phyloP scores from a whole-genome alignment of 2,329 filamentous ascomycete genomes.

The Penicillium sp. region DNA sequence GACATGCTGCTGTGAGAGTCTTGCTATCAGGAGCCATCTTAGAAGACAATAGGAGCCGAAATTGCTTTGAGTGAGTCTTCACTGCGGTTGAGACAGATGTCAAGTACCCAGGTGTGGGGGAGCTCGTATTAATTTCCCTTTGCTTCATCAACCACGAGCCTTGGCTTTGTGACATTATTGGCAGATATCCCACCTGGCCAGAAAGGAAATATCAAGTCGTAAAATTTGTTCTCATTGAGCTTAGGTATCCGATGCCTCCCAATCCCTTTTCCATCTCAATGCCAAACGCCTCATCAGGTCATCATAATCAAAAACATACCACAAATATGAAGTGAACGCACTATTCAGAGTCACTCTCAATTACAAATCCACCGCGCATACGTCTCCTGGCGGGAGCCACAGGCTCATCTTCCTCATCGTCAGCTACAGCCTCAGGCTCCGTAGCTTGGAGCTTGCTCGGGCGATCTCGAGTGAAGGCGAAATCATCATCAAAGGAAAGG shows the following conservation, averaged over 20 bases:
- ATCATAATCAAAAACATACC: conserved; percentile 11
- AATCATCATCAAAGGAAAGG: conserved; percentile 34
- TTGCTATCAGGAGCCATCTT: conserved; percentile 10
- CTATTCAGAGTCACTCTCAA: conserved; percentile 46
- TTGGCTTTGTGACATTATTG: background rate
- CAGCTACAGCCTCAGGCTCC: conserved; percentile 18
- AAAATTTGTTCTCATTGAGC: conserved; percentile 1
- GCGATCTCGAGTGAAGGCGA: conserved; percentile 31
- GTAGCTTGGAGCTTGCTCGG: conserved; percentile 12
- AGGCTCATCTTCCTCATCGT: conserved; percentile 34
- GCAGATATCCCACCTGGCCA: background rate
- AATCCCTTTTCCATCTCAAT: conserved; percentile 6
- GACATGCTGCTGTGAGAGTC: conserved; percentile 25
- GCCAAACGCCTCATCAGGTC: conserved; percentile 30
- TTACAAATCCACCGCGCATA: conserved; percentile 40
- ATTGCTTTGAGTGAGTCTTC: background rate
- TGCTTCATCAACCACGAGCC: background rate
- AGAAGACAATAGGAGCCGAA: background rate
- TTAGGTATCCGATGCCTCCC: conserved; percentile 8
- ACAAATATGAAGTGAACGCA: background rate
- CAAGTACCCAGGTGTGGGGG: background rate
- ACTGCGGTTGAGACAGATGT: background rate
- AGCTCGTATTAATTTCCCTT: background rate
- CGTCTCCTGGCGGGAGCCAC: conserved; percentile 33
- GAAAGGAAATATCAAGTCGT: background rate